Conservation (phyloP, 2,329 filamentous ascomycete species). For the Pseudogymnoascus sp. region DNA sequence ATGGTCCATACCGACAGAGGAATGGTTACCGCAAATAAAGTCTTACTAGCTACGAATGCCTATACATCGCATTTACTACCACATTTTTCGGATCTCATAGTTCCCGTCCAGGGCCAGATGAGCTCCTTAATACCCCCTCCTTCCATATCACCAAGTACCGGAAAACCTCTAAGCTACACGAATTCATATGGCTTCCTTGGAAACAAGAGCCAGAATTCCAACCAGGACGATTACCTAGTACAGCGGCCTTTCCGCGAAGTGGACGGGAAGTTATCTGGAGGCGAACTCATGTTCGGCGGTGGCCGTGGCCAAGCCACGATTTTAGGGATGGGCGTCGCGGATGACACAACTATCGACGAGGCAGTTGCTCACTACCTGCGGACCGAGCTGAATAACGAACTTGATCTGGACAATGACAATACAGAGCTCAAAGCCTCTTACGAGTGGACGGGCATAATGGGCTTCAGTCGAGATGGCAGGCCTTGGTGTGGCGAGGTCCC, state of each 20-base stretch:
- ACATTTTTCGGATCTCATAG: slow-evolving; percentile 61
- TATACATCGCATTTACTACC: slow-evolving; percentile 76
- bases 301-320: slow-evolving; percentile 52
- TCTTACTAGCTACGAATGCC: slow-evolving; percentile 76
- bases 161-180: slow-evolving; percentile 18
- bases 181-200: slow-evolving; percentile 54
- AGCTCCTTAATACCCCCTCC: slow-evolving; percentile 55
- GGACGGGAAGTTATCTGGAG: slow-evolving; percentile 30
- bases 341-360: slow-evolving; percentile 53
- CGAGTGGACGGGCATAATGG: slow-evolving; percentile 77
- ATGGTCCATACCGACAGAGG: slow-evolving; percentile 63
- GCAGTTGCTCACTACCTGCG: slow-evolving; percentile 31
- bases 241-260: slow-evolving; percentile 50
- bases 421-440: slow-evolving; percentile 41
- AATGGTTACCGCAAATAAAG: slow-evolving; percentile 51
- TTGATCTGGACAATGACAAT: slow-evolving; percentile 31
- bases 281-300: slow-evolving; percentile 65
- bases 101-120: slow-evolving; percentile 72
- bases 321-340: slow-evolving; percentile 51
- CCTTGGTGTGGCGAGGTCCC: slow-evolving; percentile 70
- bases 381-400: slow-evolving; percentile 21
- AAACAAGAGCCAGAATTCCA: slow-evolving; percentile 35
- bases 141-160: slow-evolving; percentile 27
- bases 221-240: slow-evolving; percentile 66
- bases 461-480: slow-evolving; percentile 58